Conservation (phyloP, 208 protist genomes). For the Leishmania mexicana region DNA sequence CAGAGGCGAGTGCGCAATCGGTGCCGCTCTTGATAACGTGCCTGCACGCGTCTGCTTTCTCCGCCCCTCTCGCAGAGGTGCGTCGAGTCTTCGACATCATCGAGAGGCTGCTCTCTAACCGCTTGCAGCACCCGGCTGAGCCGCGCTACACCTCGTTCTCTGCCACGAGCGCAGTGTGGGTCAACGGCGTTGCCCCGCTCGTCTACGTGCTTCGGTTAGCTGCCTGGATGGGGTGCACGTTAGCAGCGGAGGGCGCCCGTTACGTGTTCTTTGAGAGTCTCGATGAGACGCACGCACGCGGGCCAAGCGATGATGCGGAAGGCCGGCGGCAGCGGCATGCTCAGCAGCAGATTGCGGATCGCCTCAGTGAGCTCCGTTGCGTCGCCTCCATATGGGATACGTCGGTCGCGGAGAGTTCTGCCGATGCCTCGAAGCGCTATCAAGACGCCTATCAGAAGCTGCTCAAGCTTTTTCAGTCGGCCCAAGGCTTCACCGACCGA, state of each 20-base stretch:
- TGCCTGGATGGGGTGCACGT: slow-evolving; percentile 28
- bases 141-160: slow-evolving; percentile 20
- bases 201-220: slow-evolving; percentile 31
- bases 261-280: slow-evolving; percentile 2
- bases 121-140: not conserved
- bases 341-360: not conserved
- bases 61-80: not conserved
- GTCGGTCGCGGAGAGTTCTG: not conserved
- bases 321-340: not conserved
- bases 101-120: slow-evolving; percentile 25
- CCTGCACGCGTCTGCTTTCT: slow-evolving; percentile 1
- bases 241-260: slow-evolving; percentile 17
- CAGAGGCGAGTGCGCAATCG: not conserved
- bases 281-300: not conserved
- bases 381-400: slow-evolving; percentile 17
- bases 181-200: slow-evolving; percentile 16
- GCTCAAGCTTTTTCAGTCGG: not conserved
- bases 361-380: slow-evolving; percentile 22
- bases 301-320: not conserved
- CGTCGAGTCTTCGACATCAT: slow-evolving; percentile 8
- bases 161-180: slow-evolving; percentile 24
- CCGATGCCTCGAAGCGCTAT: not conserved
- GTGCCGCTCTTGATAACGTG: slow-evolving; percentile 4
- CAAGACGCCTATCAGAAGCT: not conserved
- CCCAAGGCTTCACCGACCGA: not conserved